These are phyloP conservation scores for Fusarium lateritium DNA, from an alignment of 2,329 filamentous ascomycete genomes.

Conservation along the genomic window DNA sequence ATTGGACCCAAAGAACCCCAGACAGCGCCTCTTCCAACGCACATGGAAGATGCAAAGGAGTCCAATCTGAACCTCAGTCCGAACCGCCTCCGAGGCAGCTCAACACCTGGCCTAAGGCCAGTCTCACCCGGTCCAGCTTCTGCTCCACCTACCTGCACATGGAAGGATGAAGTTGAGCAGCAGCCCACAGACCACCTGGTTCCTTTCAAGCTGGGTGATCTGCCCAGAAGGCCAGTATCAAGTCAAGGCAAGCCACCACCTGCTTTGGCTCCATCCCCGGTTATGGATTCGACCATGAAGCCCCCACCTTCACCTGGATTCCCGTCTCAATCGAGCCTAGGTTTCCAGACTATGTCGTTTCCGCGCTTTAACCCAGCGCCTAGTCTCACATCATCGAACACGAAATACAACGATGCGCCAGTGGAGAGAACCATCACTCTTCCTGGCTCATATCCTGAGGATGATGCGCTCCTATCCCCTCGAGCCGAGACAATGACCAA, in stretches of 20 bases:
- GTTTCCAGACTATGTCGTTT: conserved; percentile 58
- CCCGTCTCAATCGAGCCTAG: conserved; percentile 57
- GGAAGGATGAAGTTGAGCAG: conserved; percentile 65
- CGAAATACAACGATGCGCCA: conserved; percentile 37
- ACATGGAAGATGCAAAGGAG: conserved; percentile 62
- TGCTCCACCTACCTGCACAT: conserved; percentile 74
- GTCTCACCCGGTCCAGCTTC: conserved; percentile 76
- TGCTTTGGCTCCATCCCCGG: conserved; percentile 25
- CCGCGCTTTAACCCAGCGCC: conserved; percentile 44
- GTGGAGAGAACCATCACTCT: conserved; percentile 57
- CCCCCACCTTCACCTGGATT: conserved; percentile 65
- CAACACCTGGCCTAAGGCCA: conserved; percentile 64
- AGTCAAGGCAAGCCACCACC: conserved; percentile 44
- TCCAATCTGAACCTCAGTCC: conserved; percentile 58
- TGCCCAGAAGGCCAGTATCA: conserved; percentile 56
- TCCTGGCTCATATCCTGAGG: conserved; percentile 55
- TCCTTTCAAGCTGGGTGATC: conserved; percentile 43
- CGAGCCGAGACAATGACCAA: conserved; percentile 80
- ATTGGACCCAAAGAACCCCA: conserved; percentile 68
- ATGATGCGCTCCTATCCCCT: conserved; percentile 77
- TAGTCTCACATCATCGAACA: conserved; percentile 2
- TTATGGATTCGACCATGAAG: conserved; percentile 51
- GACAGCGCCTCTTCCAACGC: conserved; percentile 72
- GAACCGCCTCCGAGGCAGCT: conserved; percentile 66
- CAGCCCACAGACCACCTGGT: conserved; percentile 45